These are phyloP conservation scores for Hypoxylon rickii DNA, from an alignment of 495 filamentous ascomycete species.

Conservation along the genomic window DNA sequence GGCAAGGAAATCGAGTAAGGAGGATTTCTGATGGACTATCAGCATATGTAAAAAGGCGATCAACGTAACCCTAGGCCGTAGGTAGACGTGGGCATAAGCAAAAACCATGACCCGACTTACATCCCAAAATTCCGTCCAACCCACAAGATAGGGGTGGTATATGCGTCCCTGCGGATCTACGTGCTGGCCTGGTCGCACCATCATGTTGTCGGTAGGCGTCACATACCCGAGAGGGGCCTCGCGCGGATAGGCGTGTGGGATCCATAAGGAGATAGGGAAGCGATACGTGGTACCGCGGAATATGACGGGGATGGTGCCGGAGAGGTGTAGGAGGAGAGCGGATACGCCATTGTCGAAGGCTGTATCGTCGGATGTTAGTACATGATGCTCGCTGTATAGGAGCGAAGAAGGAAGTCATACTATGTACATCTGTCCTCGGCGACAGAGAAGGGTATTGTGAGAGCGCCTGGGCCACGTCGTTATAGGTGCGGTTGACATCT, in stretches of 20 bases:
- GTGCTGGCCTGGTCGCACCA: constrained; percentile 88
- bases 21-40: constrained; percentile 72
- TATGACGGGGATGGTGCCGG: constrained; percentile 81
- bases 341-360: constrained; percentile 88
- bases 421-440: constrained; percentile 95
- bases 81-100: too few species aligned
- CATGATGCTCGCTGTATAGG: too few species aligned
- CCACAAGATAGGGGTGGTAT: constrained; percentile 93
- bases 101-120: constrained; percentile 61
- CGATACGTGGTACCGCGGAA: constrained; percentile 91
- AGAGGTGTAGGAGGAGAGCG: constrained; percentile 83
- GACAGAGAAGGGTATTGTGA: constrained; percentile 81
- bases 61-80: not conserved
- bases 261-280: constrained; percentile 91
- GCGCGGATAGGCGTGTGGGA: constrained; percentile 89
- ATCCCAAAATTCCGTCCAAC: constrained; percentile 89
- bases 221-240: constrained; percentile 87
- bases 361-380: constrained; percentile 41
- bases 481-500: constrained; percentile 89
- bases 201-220: constrained; percentile 84
- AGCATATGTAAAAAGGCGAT: too few species aligned
- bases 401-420: constrained; percentile 58
- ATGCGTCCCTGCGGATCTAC: constrained; percentile 92
- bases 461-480: constrained; percentile 83
- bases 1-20: constrained; percentile 75